Evolutionary conservation across 2,329 filamentous ascomycete species (phyloP), one percentile per base, ranked within the genome.

Genomic region (Verticillium alfalfae): DNA sequence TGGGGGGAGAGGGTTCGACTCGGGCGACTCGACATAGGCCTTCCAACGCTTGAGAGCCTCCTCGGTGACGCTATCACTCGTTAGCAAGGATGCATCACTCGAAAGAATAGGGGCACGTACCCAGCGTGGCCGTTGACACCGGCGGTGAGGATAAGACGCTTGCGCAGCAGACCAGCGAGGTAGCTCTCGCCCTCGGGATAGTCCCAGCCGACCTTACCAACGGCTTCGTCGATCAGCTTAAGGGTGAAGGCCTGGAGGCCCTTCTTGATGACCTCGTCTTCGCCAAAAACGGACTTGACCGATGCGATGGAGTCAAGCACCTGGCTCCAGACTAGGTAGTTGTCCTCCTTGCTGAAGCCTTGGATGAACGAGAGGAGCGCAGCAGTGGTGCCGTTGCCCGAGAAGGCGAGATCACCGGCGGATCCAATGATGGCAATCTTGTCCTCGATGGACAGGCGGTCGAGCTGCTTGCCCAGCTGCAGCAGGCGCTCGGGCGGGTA

Each of bases 401-500:
- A 91, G 64, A 96, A 87, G 41, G 95, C 93, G 66, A 98, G 84
- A 58, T 95, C 93, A 56, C 91, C 90, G 22, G 94, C 92, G 70
- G 97, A 96, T 64, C 92, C 93, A 63, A 97, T 86, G 59, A 97
- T 86, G 49, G 92, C 92, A 69, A 98, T 97, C 80, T 95, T 96
- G 78, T 99, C 95, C 72, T 94, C 87, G 6, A 90, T 88, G 65
- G 84, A 91, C 31, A 99, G 83, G 67, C 88, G 87, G 67, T 91
- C 83, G 16, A 93, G 88, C 68, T 91, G 88, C 60, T 87, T 84
- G 62, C 91, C 90, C 31, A 99, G 87, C 77, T 92, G 92, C 45
- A 85, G 85, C 49, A 99, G 84, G 57, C 94, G 88, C 65, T 86
- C 82, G n/a, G 92, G 88, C 5, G 95, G 92, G 72, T 98, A 96